These are phyloP conservation scores for Boletellus ananiceps DNA, from an alignment of 768 basidiomycete genomes.

Conservation along the genomic window DNA sequence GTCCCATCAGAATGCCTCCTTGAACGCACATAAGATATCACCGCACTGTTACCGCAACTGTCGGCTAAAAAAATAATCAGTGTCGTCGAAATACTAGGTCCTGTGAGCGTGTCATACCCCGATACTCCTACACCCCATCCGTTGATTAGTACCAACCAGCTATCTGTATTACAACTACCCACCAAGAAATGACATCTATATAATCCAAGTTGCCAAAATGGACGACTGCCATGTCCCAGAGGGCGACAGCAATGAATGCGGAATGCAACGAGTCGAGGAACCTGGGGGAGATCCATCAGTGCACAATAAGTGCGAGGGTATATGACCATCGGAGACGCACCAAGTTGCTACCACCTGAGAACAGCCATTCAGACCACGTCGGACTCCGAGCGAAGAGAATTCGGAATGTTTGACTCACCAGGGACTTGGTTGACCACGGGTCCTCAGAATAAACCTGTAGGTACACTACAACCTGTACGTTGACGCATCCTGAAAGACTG, in stretches of 20 bases:
- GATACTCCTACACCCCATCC: constrained; percentile 15
- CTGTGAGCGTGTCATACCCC: constrained; percentile 14
- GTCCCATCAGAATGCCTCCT: background rate
- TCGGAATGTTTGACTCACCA: constrained; percentile 12
- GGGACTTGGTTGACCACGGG: constrained; percentile 8
- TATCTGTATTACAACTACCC: background rate
- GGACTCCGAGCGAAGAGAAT: no score
- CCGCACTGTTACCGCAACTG: constrained; percentile 21
- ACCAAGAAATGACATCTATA: constrained; percentile 22
- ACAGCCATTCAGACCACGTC: background rate
- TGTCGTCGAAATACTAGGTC: background rate
- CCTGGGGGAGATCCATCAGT: constrained; percentile 5
- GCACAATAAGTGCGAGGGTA: background rate
- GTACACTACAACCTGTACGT: constrained; percentile 24
- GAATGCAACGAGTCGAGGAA: constrained; percentile 25
- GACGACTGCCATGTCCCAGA: constrained; percentile 24
- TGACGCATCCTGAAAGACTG: constrained; percentile 26
- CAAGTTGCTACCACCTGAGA: constrained; percentile 20
- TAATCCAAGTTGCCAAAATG: constrained; percentile 14
- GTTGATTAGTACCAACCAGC: background rate
- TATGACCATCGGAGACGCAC: background rate
- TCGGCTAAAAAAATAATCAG: constrained; percentile 9
- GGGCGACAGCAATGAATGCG: constrained; percentile 13
- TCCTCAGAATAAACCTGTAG: constrained; percentile 14
- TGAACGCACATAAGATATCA: background rate